Evolutionary conservation across 345 rosid species (phyloP).

Genomic region (Nasturtium officinale): DNA sequence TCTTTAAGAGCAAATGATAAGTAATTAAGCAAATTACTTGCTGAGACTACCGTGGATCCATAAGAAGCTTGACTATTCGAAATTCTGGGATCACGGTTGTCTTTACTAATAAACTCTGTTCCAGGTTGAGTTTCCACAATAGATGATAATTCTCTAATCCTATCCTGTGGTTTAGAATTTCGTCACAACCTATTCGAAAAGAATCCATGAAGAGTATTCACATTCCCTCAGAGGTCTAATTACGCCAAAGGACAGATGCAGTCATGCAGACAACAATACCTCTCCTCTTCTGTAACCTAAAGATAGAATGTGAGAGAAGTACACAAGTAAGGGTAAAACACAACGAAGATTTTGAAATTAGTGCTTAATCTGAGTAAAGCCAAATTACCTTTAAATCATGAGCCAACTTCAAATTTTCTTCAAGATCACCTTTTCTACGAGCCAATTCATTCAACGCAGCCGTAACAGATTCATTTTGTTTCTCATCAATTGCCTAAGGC

Average conservation of each 20-base stretch:
- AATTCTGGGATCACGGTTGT: slow-evolving; percentile 40
- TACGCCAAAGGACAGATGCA: slow-evolving; percentile 19
- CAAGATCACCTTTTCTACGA: slow-evolving; percentile 82
- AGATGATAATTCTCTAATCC: slow-evolving; percentile 57
- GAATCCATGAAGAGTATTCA: slow-evolving; percentile 12
- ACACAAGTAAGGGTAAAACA: not conserved
- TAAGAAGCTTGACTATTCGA: slow-evolving; percentile 40
- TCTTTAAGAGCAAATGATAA: slow-evolving; percentile 24
- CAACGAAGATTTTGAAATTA: slow-evolving; percentile 5
- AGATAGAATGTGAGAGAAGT: slow-evolving; percentile 27
- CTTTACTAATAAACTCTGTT: slow-evolving; percentile 44
- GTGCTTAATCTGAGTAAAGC: not conserved
- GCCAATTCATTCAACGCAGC: slow-evolving; percentile 76
- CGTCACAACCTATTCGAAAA: slow-evolving; percentile 18
- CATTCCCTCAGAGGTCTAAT: slow-evolving; percentile 8
- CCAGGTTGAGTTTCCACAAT: slow-evolving; percentile 47
- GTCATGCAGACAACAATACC: slow-evolving; percentile 37
- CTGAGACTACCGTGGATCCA: slow-evolving; percentile 51
- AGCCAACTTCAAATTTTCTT: slow-evolving; percentile 69
- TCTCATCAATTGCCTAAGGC: slow-evolving; percentile 88
- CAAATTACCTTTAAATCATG: slow-evolving; percentile 80
- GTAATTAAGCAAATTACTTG: slow-evolving; percentile 47
- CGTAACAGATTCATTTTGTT: slow-evolving; percentile 75
- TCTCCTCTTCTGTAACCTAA: slow-evolving; percentile 83
- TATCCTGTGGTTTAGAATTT: slow-evolving; percentile 57